A percentile compares a stretch with the other conserved stretches of the same genome.
phyloP scores from a whole-genome alignment of 2,329 filamentous ascomycete species.

The Aspergillus nomiae region DNA sequence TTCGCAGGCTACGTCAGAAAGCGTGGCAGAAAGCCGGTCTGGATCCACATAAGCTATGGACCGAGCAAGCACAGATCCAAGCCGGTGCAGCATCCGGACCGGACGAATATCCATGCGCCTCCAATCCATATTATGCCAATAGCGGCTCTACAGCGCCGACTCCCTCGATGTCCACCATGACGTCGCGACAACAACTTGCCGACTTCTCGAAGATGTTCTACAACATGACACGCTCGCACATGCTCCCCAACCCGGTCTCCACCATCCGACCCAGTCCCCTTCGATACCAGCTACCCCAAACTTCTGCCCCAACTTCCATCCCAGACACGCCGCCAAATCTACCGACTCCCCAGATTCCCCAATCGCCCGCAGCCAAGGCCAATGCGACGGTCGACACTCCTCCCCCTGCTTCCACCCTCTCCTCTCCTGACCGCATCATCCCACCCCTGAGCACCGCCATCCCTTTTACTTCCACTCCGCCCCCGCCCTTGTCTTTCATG shows the following conservation, averaged over 20 bases:
- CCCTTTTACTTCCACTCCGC: constrained; percentile 11
- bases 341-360: constrained; percentile 18
- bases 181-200: constrained; percentile 22
- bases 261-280: constrained; percentile 27
- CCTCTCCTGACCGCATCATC: constrained; percentile 17
- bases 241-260: constrained; percentile 24
- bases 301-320: constrained; percentile 10
- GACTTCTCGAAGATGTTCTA: constrained; percentile 41
- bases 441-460: constrained; percentile 12
- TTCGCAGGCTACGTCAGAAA: constrained; percentile 48
- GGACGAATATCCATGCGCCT: constrained; percentile 19
- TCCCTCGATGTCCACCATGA: constrained; percentile 12
- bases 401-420: constrained; percentile 15
- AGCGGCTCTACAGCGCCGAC: constrained; percentile 6
- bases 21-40: constrained; percentile 53
- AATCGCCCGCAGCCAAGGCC: constrained; percentile 11
- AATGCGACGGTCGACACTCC: constrained; percentile 7
- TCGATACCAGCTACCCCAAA: constrained; percentile 24
- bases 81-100: constrained; percentile 32
- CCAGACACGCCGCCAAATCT: constrained; percentile 10
- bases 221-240: constrained; percentile 37
- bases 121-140: constrained; percentile 15
- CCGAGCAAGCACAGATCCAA: constrained; percentile 47
- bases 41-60: constrained; percentile 50
- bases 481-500: constrained; percentile 22